Evolutionary conservation across 257 asterid genomes (phyloP), one percentile per base, ranked within the genome.

Genomic region (Marsdenia floribunda): DNA sequence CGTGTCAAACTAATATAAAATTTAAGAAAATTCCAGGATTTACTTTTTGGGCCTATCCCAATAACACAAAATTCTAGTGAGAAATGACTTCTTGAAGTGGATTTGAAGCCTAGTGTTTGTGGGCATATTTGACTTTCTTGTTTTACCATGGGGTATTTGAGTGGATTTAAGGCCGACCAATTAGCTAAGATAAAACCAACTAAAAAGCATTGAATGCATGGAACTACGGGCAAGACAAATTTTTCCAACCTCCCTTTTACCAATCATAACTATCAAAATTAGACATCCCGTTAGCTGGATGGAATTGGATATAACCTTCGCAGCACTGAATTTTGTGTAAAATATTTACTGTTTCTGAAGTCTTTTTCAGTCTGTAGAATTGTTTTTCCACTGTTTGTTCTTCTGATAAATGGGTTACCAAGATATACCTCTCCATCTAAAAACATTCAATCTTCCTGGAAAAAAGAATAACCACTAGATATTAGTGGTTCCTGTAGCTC

Each of bases 401-500:
- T 86, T 70, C 74, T 77, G 69, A 58, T 70, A 75, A 77, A 35
- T 35, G 73, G 74, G 37, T 59, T 40, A 38, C 66, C 81, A 64
- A 60, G 44, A 26, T 42, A 80, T 77, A 70, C 84, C 84, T 84
- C 77, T 83, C 74, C 58, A 44, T 54, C 42, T 55, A 33, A 16
- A 40, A 82, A 76, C 74, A 72, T 80, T 83, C 88, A 87, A 86
- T 85, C 90, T 76, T 86, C 81, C 79, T 88, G 89, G 89, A 83
- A 64, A 29, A 83, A 87, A 88, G 83, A 71, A 78, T 86, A 82
- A 40, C 98, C 97, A 91, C 95, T 82, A 85, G 84, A 85, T 82
- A 85, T 73, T 75, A 83, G 98, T 91, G 98, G 95, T 84, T 86
- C 79, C 78, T 84, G 85, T 84, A 73, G 78, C 83, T 77, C 81